These are phyloP conservation scores for Daldinia concentrica DNA, from an alignment of 495 filamentous ascomycete genomes.

Conservation along the genomic window DNA sequence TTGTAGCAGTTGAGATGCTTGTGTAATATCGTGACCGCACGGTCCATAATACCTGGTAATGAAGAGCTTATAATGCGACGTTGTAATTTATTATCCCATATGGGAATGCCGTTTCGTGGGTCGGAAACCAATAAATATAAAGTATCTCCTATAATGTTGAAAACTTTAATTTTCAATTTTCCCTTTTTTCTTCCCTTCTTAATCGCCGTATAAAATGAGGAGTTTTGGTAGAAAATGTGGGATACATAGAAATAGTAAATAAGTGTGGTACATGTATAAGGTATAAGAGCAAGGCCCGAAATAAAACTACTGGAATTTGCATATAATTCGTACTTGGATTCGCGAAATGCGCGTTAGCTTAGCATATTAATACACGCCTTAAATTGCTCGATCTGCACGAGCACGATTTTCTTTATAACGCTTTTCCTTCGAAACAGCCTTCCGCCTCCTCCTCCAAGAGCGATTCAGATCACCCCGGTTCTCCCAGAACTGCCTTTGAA, in stretches of 20 bases:
- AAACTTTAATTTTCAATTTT: too few species aligned
- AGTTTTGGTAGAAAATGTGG: too few species aligned
- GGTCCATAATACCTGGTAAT: neutral
- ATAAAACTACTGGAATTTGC: neutral
- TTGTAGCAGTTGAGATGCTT: neutral
- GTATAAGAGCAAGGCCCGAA: too few species aligned
- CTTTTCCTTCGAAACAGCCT: slow-evolving; percentile 84
- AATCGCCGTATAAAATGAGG: too few species aligned
- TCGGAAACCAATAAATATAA: neutral
- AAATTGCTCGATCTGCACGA: slow-evolving; percentile 60
- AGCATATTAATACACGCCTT: slow-evolving; percentile 12
- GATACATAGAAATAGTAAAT: too few species aligned
- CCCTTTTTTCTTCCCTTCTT: too few species aligned
- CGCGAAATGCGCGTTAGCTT: too few species aligned
- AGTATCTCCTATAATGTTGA: neutral
- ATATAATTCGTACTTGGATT: too few species aligned
- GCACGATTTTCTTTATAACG: slow-evolving; percentile 84
- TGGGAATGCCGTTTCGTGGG: too few species aligned
- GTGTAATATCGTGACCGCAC: neutral
- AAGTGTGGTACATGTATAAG: too few species aligned
- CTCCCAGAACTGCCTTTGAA: slow-evolving; percentile 93
- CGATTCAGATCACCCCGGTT: slow-evolving; percentile 87
- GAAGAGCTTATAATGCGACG: neutral
- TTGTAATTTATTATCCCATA: too few species aligned
- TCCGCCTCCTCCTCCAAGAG: slow-evolving; percentile 86